Evolutionary conservation across 2,329 filamentous ascomycete species (phyloP).

Genomic region (Diplocarpon rosae): DNA sequence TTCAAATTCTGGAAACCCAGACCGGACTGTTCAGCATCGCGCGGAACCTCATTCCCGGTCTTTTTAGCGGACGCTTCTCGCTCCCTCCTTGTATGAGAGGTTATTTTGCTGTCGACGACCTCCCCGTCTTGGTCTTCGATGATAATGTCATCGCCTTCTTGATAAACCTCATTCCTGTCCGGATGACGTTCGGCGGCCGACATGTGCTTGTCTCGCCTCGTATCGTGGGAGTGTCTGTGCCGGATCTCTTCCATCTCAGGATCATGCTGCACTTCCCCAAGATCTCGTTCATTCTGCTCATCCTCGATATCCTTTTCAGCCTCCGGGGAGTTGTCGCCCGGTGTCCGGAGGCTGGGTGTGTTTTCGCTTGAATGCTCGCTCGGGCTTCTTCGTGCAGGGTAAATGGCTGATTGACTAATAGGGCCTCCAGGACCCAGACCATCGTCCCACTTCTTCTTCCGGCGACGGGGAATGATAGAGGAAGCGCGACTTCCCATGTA

Average conservation of each 20-base stretch:
- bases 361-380: constrained; percentile 20
- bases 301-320: constrained; percentile 21
- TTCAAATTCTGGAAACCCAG: constrained; percentile 19
- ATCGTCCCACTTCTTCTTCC: constrained; percentile 57
- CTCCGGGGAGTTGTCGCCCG: constrained; percentile 21
- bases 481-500: constrained; percentile 46
- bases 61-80: constrained; percentile 33
- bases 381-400: constrained; percentile 39
- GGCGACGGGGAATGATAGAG: constrained; percentile 48
- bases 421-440: constrained; percentile 75
- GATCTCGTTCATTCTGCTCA: constrained; percentile 25
- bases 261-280: constrained; percentile 27
- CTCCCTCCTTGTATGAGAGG: constrained; percentile 29
- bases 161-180: constrained; percentile 53
- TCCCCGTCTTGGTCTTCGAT: constrained; percentile 84
- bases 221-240: constrained; percentile 26
- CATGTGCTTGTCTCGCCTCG: constrained; percentile 24
- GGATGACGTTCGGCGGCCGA: constrained; percentile 25
- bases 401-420: constrained; percentile 81
- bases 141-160: constrained; percentile 69
- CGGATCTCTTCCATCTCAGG: constrained; percentile 27
- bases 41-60: constrained; percentile 29
- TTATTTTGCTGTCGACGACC: constrained; percentile 57
- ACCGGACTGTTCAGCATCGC: constrained; percentile 27
- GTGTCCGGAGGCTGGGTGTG: constrained; percentile 24